Base-by-base conservation (phyloP, 148 eudicot species). In the Persicaria maculosa region DNA sequence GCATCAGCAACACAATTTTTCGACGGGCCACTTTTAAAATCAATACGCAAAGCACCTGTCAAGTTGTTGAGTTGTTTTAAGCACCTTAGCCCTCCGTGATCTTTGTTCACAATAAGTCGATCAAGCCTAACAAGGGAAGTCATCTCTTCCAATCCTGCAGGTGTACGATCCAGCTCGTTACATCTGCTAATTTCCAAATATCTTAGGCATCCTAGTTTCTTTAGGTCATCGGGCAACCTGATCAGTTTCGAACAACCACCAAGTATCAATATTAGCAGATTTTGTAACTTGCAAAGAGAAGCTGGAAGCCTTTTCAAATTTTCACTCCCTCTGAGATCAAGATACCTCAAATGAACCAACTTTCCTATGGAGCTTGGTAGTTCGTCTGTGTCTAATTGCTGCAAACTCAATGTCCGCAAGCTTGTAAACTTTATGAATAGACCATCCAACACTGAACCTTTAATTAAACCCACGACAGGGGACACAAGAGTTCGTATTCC, bases 231-330 rank as follows among this genome's bases (percentile, higher is more conserved):
- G 5, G 83, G 78, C 36, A 81, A 45, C 54, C 71, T 16, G 19
- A 47, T 22, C 20, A 81, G 54, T 1, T n/a, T 12, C 2, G 4
- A 9, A 57, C 80, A 81, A 4, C 0, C 45, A 55, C 45, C 45
- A 5, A 81, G 72, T 0, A 47, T 45, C n/a, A 81, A 74, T 4
- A 72, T 74, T 48, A 77, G 78, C 58, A 81, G 36, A 58, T 77
- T 69, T 67, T 75, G 72, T 8, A 81, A 50, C 10, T 71, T 53
- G 19, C 16, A n/a, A 0, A 74, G 7, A n/a, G 83, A 77, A 1
- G 10, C 61, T 8, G 83, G 83, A 2, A 81, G 72, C 67, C 3
- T 50, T 20, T 4, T 19, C 79, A 48, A 31, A 31, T 31, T 31
- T 31, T 31, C 40, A 31, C 40, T 31, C 40, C 40, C 40, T 31